These are phyloP conservation scores for Paraglomus occultum DNA, from an alignment of 192 early-diverging fungal genomes.

Conservation along the genomic window DNA sequence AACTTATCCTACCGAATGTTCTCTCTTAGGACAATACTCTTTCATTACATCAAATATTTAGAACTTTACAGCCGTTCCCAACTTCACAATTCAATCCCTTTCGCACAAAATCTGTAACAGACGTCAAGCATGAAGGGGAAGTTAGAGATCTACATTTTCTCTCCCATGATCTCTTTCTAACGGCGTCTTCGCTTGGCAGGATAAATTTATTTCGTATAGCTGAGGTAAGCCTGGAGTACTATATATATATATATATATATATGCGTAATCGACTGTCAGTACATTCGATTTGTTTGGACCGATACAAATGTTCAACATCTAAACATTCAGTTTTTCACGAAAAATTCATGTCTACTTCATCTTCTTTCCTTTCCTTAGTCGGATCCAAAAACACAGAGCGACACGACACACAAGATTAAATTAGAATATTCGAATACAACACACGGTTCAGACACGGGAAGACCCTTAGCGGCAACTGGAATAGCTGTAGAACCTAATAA, in stretches of 20 bases:
- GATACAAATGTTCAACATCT: background rate
- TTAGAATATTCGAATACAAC: background rate
- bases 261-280: background rate
- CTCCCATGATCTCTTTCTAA: constrained; percentile 3
- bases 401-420: too few relatives aligned
- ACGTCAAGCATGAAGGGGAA: constrained; percentile 26
- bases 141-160: constrained; percentile 26
- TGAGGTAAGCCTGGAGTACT: too few relatives aligned
- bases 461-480: constrained; percentile 10
- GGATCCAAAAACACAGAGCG: too few relatives aligned
- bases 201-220: constrained; percentile 13
- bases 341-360: background rate
- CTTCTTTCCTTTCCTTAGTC: too few relatives aligned
- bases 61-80: background rate
- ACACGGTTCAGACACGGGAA: background rate
- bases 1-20: background rate
- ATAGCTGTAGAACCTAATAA: constrained; percentile 25
- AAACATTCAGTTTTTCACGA: background rate
- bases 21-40: constrained; percentile 25
- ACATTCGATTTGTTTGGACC: background rate
- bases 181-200: constrained; percentile 24
- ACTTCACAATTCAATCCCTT: background rate
- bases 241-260: background rate
- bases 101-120: background rate
- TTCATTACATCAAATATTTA: background rate